These are phyloP conservation scores for Lipomyces lipofer DNA, from an alignment of 805 yeast genomes.

Conservation along the genomic window DNA sequence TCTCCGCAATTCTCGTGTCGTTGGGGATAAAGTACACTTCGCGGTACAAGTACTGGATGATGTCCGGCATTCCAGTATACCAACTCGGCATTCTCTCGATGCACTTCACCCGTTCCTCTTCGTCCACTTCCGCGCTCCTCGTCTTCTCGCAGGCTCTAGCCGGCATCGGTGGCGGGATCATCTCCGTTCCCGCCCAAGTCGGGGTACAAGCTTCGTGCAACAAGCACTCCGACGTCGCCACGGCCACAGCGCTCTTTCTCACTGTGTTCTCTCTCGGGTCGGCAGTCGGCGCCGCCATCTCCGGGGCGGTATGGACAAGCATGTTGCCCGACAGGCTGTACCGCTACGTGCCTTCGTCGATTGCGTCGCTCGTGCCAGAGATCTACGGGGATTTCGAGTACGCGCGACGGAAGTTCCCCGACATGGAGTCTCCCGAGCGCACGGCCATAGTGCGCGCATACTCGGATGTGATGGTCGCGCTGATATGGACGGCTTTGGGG, in stretches of 20 bases:
- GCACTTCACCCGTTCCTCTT: slow-evolving; percentile 50
- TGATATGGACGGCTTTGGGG: slow-evolving; percentile 27
- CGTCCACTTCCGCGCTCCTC: slow-evolving; percentile 51
- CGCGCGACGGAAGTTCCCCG: slow-evolving; percentile 25
- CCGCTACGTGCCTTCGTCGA: slow-evolving; percentile 38
- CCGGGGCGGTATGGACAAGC: slow-evolving; percentile 67
- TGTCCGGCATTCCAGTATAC: slow-evolving; percentile 57
- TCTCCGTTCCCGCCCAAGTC: slow-evolving; percentile 57
- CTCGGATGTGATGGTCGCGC: slow-evolving; percentile 24
- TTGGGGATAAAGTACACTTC: slow-evolving; percentile 48
- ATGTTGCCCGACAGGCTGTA: slow-evolving; percentile 46
- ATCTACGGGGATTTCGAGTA: slow-evolving; percentile 28
- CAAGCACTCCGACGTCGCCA: slow-evolving; percentile 62
- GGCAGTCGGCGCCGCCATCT: slow-evolving; percentile 57
- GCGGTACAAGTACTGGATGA: slow-evolving; percentile 54
- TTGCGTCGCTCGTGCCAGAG: slow-evolving; percentile 35
- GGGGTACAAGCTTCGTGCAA: slow-evolving; percentile 48
- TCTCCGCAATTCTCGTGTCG: slow-evolving; percentile 57
- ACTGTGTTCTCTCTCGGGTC: slow-evolving; percentile 59
- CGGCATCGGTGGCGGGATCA: slow-evolving; percentile 63
- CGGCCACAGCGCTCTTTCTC: slow-evolving; percentile 53
- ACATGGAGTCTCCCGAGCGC: slow-evolving; percentile 20
- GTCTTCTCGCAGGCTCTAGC: slow-evolving; percentile 57
- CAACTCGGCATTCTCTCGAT: slow-evolving; percentile 55
- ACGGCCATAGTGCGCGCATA: slow-evolving; percentile 19